Base-by-base conservation (phyloP, 768 basidiomycete species). In the Baorangia bicolor region DNA sequence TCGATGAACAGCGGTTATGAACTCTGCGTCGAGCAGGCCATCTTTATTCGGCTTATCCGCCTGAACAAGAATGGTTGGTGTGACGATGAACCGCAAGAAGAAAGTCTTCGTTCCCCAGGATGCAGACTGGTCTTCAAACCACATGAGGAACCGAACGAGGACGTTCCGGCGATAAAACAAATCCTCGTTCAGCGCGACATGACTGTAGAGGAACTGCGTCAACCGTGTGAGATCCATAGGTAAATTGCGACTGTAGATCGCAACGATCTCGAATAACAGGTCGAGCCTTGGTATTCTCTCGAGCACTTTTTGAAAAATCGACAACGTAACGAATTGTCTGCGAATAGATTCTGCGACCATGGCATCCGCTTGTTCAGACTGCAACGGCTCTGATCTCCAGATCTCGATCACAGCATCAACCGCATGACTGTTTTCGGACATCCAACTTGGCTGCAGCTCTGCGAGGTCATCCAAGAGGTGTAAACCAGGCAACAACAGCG, bases 211-310 rank as follows among this genome's bases (percentile, higher is more conserved):
- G 77, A 97, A 98, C 52, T 87, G 86, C 0, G 89, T 86, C 18
- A 90, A 77, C 39, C 78, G 81, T 30, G 92, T 82, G 18, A 91
- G 76, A 67, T 98, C 95, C 69, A 94, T 84, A 5, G 90, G 86
- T 11, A 91, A 80, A 56, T 86, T 82, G 59, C 88, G 86, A 25
- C 87, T 85, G 73, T 87, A 98, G 44, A 94, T 74, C 12, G 85
- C 84, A 45, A 92, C 85, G 35, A 97, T 76, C 53, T 95, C 93
- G 70, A 97, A 97, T 11, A 98, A 74, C 8, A 99, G 75, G 64
- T 96, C 92, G 44, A 97, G 82, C 42, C 92, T 88, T 40, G 86
- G 83, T n/a, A 82, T 79, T 50, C 83, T 79, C 59, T 85, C 77
- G 43, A 93, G 76, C 0, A 84, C 83, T 50, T 83, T 81, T 60